These are phyloP conservation scores for Striga hermonthica DNA, from an alignment of 305 asterid species.

Conservation along the genomic window DNA sequence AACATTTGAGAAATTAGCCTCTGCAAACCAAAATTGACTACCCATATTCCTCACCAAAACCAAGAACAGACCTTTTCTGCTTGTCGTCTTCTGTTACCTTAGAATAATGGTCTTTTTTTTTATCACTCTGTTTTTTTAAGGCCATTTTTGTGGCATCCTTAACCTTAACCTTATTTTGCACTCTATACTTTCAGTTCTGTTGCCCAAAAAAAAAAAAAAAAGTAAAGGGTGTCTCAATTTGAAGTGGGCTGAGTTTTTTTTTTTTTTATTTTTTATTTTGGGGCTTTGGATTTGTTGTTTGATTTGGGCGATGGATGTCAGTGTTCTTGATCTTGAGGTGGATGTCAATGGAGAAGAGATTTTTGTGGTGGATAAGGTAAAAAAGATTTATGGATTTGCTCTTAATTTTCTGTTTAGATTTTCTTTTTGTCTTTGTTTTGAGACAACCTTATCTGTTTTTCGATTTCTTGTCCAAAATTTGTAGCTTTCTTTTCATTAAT, in stretches of 20 bases:
- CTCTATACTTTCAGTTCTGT: neutral
- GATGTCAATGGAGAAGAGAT: slow-evolving; percentile 78
- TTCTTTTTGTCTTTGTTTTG: slow-evolving; percentile 13
- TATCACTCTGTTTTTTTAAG: slow-evolving; percentile 19
- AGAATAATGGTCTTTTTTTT: slow-evolving; percentile 39
- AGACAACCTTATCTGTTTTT: slow-evolving; percentile 23
- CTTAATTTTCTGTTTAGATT: neutral
- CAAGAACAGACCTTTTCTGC: slow-evolving; percentile 50
- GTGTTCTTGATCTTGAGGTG: slow-evolving; percentile 66
- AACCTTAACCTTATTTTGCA: slow-evolving; percentile 14
- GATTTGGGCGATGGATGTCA: slow-evolving; percentile 47
- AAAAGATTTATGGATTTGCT: slow-evolving; percentile 7
- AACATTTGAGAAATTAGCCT: slow-evolving; percentile 33
- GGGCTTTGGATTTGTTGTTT: no score
- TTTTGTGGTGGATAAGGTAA: slow-evolving; percentile 67
- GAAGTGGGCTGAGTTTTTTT: slow-evolving; percentile 38
- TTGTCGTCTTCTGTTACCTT: slow-evolving; percentile 45
- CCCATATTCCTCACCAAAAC: slow-evolving; percentile 33
- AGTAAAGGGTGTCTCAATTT: slow-evolving; percentile 39
- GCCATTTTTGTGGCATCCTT: slow-evolving; percentile 25
- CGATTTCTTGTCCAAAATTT: slow-evolving; percentile 25
- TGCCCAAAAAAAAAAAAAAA: neutral
- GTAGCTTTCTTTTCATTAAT: slow-evolving; percentile 18
- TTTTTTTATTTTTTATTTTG: no score
- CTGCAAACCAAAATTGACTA: slow-evolving; percentile 30